Base-by-base conservation (phyloP, 768 basidiomycete species). In the Amanita exitialis region DNA sequence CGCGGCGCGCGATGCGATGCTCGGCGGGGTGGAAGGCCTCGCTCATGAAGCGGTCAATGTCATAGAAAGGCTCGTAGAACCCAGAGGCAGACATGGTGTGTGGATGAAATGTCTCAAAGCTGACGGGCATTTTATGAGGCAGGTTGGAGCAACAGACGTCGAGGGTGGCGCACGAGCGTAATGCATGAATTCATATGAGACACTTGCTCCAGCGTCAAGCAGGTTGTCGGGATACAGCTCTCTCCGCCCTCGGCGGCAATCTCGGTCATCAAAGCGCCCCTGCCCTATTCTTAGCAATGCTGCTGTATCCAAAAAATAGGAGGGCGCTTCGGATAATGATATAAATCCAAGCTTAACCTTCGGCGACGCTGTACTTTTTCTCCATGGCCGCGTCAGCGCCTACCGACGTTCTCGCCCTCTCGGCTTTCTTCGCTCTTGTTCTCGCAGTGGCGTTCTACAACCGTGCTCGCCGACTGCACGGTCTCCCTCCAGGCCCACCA, bases 391-490 rank as follows among this genome's bases (percentile, higher is more conserved):
- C 30, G 8, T 30, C 27, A 32, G 10, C 32, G 6, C 20, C 9
- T 34, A 23, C 16, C 10, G 3, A 50, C 49, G 13, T 13, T 43
- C 16, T 38, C 42, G 54, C 42, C 49, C 47, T 27, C 25, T 50
- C 15, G 3, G 59, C 42, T 38, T 52, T 51, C 3, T 8, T 20
- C 10, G 39, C 51, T 39, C 34, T 54, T 28, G 47, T 50, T 37
- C 53, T 54, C 15, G 60, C 59, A 53, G 53, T 61, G 45, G 53
- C 55, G 39, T 64, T 63, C 48, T 58, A 57, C 34, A 54, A 55
- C 8, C 44, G 62, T 32, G 56, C 55, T 27, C 48, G 61, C 16
- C 51, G 57, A 18, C 57, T 59, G 41, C 55, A 37, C 20, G 66
- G 62, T 25, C 35, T 53, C 18, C 52, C 52, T n/a, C 52, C 52